phyloP scores from a whole-genome alignment of 441 rosid genomes.

The Cnidoscolus chayamansa region DNA sequence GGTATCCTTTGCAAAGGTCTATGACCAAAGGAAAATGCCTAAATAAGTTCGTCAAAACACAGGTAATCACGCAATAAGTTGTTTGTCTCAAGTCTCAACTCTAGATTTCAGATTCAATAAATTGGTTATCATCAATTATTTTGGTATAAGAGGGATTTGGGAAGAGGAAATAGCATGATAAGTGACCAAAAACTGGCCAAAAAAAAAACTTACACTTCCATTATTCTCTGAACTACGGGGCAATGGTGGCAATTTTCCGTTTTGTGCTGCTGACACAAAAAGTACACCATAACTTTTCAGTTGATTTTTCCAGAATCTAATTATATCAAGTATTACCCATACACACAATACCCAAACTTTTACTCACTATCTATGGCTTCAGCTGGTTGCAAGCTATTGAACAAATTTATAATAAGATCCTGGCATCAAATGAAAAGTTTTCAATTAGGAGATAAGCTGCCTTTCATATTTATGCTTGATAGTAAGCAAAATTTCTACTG shows the following conservation, averaged over 20 bases:
- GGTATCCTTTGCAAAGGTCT: not conserved
- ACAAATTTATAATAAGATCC: conserved; percentile 71
- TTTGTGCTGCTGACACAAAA: conserved; percentile 56
- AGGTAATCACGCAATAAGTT: not conserved
- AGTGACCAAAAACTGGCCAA: not conserved
- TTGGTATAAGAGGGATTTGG: not conserved
- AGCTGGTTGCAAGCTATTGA: conserved; percentile 57
- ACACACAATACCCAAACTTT: conserved; percentile 14
- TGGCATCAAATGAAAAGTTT: conserved; percentile 30
- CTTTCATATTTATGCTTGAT: conserved; percentile 8
- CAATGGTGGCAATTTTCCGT: conserved; percentile 81
- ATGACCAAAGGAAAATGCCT: not conserved
- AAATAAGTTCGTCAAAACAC: not conserved
- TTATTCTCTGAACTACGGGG: conserved; percentile 67
- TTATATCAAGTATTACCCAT: conserved; percentile 6
- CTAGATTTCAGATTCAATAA: not conserved
- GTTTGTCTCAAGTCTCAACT: not conserved
- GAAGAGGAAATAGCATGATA: not conserved
- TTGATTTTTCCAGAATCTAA: not conserved
- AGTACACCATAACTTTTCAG: conserved; percentile 15
- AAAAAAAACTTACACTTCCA: conserved; percentile 59
- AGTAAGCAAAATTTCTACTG: conserved; percentile 2
- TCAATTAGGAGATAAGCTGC: conserved; percentile 15
- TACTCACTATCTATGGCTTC: conserved; percentile 69
- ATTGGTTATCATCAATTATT: not conserved